phyloP scores from a whole-genome alignment of 352 stramenopile genomes.

The Phytophthora macrochlamydospora region DNA sequence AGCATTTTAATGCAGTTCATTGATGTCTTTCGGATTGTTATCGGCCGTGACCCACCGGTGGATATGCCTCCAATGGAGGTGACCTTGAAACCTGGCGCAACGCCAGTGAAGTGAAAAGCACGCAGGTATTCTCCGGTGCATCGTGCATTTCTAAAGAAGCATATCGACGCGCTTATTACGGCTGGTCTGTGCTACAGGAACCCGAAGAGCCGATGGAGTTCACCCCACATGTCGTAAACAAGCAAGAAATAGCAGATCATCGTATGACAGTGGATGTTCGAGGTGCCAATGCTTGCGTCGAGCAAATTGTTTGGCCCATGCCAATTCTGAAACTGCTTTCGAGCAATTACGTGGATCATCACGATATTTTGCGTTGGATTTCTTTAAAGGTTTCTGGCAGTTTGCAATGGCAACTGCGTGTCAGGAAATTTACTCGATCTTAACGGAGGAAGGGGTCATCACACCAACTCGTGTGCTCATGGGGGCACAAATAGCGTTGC shows the following conservation, averaged over 20 bases:
- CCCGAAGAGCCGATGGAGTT: slow-evolving; percentile 8
- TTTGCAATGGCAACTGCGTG: slow-evolving; percentile 2
- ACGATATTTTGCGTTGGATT: slow-evolving; percentile 13
- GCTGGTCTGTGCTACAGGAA: slow-evolving; percentile 12
- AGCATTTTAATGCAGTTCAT: slow-evolving; percentile 8
- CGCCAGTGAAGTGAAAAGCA: slow-evolving; percentile 6
- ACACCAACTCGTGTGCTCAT: slow-evolving; percentile 14
- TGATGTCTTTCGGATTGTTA: slow-evolving; percentile 9
- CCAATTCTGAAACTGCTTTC: slow-evolving; percentile 15
- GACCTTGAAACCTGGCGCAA: slow-evolving; percentile 3
- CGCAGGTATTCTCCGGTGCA: slow-evolving; percentile 7
- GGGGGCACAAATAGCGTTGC: slow-evolving; percentile 19
- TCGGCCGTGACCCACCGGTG: slow-evolving; percentile 14
- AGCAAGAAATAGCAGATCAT: neutral
- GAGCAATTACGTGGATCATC: slow-evolving; percentile 7
- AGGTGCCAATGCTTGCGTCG: slow-evolving; percentile 9
- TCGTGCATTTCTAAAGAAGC: slow-evolving; percentile 13
- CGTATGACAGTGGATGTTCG: slow-evolving; percentile 21
- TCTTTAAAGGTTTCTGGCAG: slow-evolving; percentile 22
- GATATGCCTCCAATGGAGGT: slow-evolving; percentile 21
- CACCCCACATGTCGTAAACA: slow-evolving; percentile 11
- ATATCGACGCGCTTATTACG: slow-evolving; percentile 8
- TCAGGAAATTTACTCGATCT: slow-evolving; percentile 15
- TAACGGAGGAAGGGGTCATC: slow-evolving; percentile 12
- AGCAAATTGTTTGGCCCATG: slow-evolving; percentile 14